A percentile compares a stretch with the other conserved stretches of the same genome.
These are phyloP conservation scores for Cercophora newfieldiana DNA, from an alignment of 495 filamentous ascomycete species.

Conservation along the genomic window DNA sequence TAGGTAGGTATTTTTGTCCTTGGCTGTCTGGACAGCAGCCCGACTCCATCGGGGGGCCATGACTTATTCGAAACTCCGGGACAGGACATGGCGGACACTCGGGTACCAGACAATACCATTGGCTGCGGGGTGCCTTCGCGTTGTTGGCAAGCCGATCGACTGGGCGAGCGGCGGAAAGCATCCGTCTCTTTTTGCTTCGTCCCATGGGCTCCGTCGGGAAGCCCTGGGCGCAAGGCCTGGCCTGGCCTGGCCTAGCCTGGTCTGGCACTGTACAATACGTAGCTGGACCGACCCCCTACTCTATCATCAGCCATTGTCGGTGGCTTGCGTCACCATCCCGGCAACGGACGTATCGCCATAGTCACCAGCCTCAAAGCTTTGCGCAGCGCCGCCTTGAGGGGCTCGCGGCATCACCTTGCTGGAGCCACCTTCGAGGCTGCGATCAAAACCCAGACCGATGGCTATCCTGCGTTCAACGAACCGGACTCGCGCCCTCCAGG, in stretches of 20 bases:
- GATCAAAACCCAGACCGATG: background rate
- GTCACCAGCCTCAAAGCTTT: constrained; percentile 15
- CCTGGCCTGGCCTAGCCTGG: no score
- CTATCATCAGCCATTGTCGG: constrained; percentile 10
- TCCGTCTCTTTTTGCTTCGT: background rate
- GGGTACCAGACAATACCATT: constrained; percentile 13
- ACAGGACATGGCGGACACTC: background rate
- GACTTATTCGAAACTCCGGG: constrained; percentile 8
- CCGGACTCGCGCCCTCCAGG: constrained; percentile 20
- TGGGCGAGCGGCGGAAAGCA: background rate
- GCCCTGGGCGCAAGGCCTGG: background rate
- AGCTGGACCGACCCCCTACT: background rate
- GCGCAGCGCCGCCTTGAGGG: constrained; percentile 14
- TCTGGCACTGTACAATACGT: no score
- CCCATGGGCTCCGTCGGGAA: background rate
- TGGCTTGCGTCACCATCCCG: constrained; percentile 20
- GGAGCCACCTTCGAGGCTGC: background rate
- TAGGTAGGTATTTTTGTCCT: constrained; percentile 20
- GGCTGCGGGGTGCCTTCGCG: background rate
- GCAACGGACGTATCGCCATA: constrained; percentile 21
- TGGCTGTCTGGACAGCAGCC: background rate
- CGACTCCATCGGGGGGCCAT: constrained; percentile 10
- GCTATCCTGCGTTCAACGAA: constrained; percentile 21
- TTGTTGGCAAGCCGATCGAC: background rate
- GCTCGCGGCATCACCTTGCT: constrained; percentile 15